Conservation (phyloP, 768 basidiomycete species). For the Suillus luteus region DNA sequence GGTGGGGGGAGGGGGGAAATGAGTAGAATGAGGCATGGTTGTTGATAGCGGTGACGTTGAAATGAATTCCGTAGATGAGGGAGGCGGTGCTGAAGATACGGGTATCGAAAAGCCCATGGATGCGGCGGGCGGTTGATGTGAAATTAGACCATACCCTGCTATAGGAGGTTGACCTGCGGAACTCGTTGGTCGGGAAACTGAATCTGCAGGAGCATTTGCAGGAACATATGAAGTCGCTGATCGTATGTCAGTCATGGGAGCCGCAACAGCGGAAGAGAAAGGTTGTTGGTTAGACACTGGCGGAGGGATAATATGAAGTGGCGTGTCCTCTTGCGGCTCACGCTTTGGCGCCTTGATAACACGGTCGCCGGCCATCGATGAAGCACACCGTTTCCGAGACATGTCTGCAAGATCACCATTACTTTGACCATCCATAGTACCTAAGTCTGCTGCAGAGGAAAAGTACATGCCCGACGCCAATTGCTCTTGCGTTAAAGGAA, state of each 20-base stretch:
- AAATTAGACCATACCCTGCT: slow-evolving; percentile 25
- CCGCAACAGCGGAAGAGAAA: slow-evolving; percentile 28
- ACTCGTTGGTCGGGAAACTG: slow-evolving; percentile 36
- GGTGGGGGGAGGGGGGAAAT: slow-evolving; percentile 27
- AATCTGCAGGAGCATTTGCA: slow-evolving; percentile 28
- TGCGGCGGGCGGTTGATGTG: slow-evolving; percentile 22
- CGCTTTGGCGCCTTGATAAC: slow-evolving; percentile 50
- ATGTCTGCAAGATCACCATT: slow-evolving; percentile 39
- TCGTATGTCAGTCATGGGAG: slow-evolving; percentile 28
- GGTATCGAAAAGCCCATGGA: slow-evolving; percentile 24
- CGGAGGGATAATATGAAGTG: slow-evolving; percentile 29
- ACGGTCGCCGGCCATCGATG: slow-evolving; percentile 47
- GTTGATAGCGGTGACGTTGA: slow-evolving; percentile 25
- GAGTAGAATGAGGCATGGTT: slow-evolving; percentile 23
- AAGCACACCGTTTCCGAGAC: slow-evolving; percentile 54
- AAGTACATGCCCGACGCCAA: slow-evolving; percentile 26
- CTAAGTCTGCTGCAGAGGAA: slow-evolving; percentile 21
- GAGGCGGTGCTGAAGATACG: slow-evolving; percentile 20
- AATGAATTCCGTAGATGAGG: slow-evolving; percentile 25
- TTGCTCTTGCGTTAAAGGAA: slow-evolving; percentile 27
- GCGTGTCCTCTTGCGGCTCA: slow-evolving; percentile 47
- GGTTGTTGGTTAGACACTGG: slow-evolving; percentile 21
- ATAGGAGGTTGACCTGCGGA: slow-evolving; percentile 29
- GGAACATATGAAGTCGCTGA: slow-evolving; percentile 29
- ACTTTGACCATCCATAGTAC: slow-evolving; percentile 26